Evolutionary conservation across 1,139 yeast species (phyloP).

Genomic region (Trichomonascaceae sp.): DNA sequence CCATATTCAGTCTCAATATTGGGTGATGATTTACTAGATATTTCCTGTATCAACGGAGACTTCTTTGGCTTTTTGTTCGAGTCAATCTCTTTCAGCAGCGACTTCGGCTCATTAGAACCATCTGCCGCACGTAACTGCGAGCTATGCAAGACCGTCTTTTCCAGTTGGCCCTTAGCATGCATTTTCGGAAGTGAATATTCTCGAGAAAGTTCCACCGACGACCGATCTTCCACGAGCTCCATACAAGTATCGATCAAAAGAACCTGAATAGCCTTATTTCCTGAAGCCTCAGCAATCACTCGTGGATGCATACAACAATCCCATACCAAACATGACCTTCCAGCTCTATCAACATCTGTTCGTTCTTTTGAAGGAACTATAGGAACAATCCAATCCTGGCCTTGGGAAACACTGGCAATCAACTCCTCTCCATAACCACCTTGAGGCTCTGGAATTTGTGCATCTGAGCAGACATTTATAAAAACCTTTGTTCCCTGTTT

Average conservation of each 20-base stretch:
- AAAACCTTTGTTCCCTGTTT: constrained; percentile 57
- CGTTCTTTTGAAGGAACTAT: constrained; percentile 57
- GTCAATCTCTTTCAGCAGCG: not conserved
- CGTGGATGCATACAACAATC: constrained; percentile 52
- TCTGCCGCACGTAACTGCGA: constrained; percentile 4
- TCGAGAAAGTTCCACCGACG: constrained; percentile 19
- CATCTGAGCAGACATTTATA: constrained; percentile 65
- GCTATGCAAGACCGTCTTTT: constrained; percentile 17
- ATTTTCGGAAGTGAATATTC: constrained; percentile 28
- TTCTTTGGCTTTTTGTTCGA: not conserved
- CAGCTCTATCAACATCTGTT: constrained; percentile 60
- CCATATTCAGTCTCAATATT: not conserved
- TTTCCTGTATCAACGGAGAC: constrained; percentile 2
- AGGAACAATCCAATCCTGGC: constrained; percentile 81
- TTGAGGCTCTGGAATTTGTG: constrained; percentile 54
- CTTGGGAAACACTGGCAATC: constrained; percentile 60
- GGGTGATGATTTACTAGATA: not conserved
- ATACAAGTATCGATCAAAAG: constrained; percentile 45
- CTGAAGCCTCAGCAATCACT: constrained; percentile 41
- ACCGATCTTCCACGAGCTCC: constrained; percentile 29
- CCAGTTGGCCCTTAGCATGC: constrained; percentile 28
- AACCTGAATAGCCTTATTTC: constrained; percentile 57
- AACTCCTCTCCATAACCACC: constrained; percentile 40
- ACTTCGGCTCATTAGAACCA: not conserved
- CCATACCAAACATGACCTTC: constrained; percentile 54